A percentile compares a stretch with the other conserved stretches of the same genome.
These are phyloP conservation scores for Coprinellus micaceus DNA, from an alignment of 768 basidiomycete genomes.

Conservation along the genomic window DNA sequence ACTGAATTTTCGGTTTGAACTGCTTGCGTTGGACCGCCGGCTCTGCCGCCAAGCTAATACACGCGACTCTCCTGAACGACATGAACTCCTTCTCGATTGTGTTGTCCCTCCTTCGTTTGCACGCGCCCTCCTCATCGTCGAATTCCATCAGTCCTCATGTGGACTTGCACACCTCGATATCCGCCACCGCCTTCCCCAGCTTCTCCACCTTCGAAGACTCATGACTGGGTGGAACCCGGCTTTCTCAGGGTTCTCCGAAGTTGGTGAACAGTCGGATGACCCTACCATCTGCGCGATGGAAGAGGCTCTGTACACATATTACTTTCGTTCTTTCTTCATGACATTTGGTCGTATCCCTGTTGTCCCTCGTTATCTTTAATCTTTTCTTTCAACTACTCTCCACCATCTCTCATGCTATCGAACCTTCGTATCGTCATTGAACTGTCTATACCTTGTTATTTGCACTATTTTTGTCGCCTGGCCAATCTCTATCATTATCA, in stretches of 20 bases:
- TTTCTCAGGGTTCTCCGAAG: not conserved
- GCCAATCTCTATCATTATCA: too few relatives aligned
- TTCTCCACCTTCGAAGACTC: too few relatives aligned
- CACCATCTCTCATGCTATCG: not conserved
- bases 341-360: not conserved
- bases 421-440: too few relatives aligned
- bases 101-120: too few relatives aligned
- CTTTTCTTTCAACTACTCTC: not conserved
- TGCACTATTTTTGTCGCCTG: too few relatives aligned
- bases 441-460: too few relatives aligned
- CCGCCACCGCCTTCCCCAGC: too few relatives aligned
- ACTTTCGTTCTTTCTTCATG: not conserved
- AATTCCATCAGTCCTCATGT: too few relatives aligned
- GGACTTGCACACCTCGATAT: too few relatives aligned
- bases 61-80: not conserved
- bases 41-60: not conserved
- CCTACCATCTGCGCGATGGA: not conserved
- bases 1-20: not conserved
- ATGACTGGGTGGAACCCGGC: not conserved
- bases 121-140: too few relatives aligned
- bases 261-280: not conserved
- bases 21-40: not conserved
- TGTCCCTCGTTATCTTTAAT: not conserved
- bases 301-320: not conserved
- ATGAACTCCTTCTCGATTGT: too few relatives aligned